Evolutionary conservation across 2,329 filamentous ascomycete genomes (phyloP).

Genomic region (Diaporthe australafricana): DNA sequence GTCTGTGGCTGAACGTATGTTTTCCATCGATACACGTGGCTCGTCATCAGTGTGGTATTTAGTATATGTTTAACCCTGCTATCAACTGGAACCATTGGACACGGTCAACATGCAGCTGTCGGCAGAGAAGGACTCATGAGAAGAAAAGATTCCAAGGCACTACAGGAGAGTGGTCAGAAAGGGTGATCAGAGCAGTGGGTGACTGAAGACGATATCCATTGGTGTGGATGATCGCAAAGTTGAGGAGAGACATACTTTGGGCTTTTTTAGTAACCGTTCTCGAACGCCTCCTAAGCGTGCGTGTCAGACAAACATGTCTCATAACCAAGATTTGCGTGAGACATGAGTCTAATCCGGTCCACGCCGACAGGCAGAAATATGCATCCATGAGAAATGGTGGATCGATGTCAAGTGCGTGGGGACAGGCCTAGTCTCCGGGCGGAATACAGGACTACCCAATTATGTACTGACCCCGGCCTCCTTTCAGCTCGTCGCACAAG

Average conservation of each 20-base stretch:
- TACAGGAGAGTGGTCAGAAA: not conserved
- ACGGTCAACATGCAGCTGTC: no score
- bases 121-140: not conserved
- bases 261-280: slow-evolving; percentile 3
- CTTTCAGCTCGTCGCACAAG: slow-evolving; percentile 14
- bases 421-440: not conserved
- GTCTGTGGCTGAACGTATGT: not conserved
- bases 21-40: not conserved
- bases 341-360: slow-evolving; percentile 5
- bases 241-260: not conserved
- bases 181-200: not conserved
- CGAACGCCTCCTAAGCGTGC: slow-evolving; percentile 15
- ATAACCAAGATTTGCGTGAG: slow-evolving; percentile 1
- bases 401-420: slow-evolving; percentile 20
- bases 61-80: no score
- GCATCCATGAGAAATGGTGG: not conserved
- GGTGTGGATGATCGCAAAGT: not conserved
- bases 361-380: slow-evolving; percentile 17
- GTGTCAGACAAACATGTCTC: slow-evolving; percentile 24
- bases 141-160: not conserved
- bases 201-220: no score
- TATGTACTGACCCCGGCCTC: not conserved
- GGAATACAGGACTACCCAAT: not conserved
- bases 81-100: no score
- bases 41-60: not conserved